Base-by-base conservation (phyloP, 305 asterid species). In the Plantago rigida region DNA sequence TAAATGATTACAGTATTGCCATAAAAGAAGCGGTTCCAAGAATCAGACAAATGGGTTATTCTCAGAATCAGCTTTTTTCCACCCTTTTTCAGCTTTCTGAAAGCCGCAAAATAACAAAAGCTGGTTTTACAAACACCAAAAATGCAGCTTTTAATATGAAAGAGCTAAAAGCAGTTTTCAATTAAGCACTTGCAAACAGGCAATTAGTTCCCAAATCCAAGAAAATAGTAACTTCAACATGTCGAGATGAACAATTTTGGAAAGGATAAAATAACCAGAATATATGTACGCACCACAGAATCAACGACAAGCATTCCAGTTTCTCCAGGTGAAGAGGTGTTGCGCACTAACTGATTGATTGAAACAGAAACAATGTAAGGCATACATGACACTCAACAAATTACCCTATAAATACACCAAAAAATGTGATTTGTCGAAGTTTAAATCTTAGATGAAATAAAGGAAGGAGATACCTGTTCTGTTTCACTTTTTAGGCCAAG, bases 401-500 rank as follows among this genome's bases (percentile, higher is more conserved):
- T 60, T 41, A 51, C 56, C 26, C 50, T 17, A 62, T 14, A 51
- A 69, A 66, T 44, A 29, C 59, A 48, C 31, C 39, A 51, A 72
- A 74, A 56, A 22, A 52, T 24, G 26, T 47, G 45, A 11, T 46
- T 61, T 19, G 26, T 45, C 41, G 65, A 67, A 56, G 53, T 36
- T 57, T 45, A 17, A 29, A 51, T 47, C 19, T 17, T 17, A 52
- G 42, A 48, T 14, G 49, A 60, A 47, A 60, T 28, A 44, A 66
- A 42, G 4, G 69, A 64, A 51, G 67, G 44, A 51, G 56, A 51
- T 71, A 86, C 98, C 96, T 86, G 93, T 67, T 92, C 98, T 19
- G 95, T 84, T 73, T 81, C 94, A 54, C 79, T 75, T 66, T 80
- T 79, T 68, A 92, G 94, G 62, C 98, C 98, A 79, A 92, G 98